A percentile compares a stretch with the other conserved stretches of the same genome.
phyloP scores from a whole-genome alignment of 2,329 filamentous ascomycete genomes.

The Ceratocystis eucalypticola region DNA sequence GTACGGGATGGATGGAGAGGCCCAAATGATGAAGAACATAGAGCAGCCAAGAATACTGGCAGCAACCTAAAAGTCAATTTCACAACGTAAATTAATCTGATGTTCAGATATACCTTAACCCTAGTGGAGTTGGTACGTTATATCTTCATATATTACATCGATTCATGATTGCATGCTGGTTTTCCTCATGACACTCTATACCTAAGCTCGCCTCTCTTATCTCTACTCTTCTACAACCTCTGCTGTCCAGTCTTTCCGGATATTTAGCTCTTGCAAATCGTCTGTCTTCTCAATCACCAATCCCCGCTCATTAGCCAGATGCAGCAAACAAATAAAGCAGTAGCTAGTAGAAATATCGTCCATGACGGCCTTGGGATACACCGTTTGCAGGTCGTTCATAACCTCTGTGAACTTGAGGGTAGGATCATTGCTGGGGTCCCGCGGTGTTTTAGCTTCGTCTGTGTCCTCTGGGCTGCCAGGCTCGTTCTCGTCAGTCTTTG shows the following conservation, averaged over 20 bases:
- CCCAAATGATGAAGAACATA: no score
- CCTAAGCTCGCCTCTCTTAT: constrained; percentile 33
- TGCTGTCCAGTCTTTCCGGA: constrained; percentile 48
- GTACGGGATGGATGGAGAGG: no score
- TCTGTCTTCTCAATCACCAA: constrained; percentile 56
- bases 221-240: constrained; percentile 43
- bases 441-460: constrained; percentile 24
- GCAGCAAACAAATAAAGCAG: constrained; percentile 87
- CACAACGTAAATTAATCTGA: no score
- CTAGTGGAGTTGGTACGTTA: no score
- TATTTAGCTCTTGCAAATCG: constrained; percentile 45
- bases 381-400: constrained; percentile 74
- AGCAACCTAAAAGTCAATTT: no score
- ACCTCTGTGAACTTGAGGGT: constrained; percentile 75
- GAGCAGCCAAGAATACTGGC: no score
- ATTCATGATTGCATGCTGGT: background rate
- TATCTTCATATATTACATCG: background rate
- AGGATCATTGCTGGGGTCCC: constrained; percentile 28
- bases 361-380: constrained; percentile 77
- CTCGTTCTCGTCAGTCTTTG: constrained; percentile 7
- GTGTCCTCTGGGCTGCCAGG: background rate
- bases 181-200: background rate
- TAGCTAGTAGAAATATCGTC: constrained; percentile 85
- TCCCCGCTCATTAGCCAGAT: constrained; percentile 87
- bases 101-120: no score